Percentiles rank a stretch among this genome's conserved stretches.
Evolutionary conservation across 2,329 filamentous ascomycete species (phyloP).

Genomic region (Microsporum ferrugineum): DNA sequence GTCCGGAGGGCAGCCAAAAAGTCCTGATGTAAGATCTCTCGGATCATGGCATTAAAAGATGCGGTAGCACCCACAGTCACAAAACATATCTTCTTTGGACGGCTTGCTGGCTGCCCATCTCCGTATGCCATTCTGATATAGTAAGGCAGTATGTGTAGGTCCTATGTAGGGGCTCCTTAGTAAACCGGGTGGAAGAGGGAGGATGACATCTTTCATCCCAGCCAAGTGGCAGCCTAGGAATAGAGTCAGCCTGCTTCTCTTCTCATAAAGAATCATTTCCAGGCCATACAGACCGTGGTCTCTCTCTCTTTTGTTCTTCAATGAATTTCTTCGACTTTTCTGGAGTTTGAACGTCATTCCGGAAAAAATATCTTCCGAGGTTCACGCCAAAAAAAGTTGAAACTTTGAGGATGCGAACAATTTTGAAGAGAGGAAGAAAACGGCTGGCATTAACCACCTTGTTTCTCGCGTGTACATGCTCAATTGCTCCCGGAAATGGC

Average conservation of each 20-base stretch:
- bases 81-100: slow-evolving; percentile 48
- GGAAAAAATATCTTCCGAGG: slow-evolving; percentile 5
- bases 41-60: slow-evolving; percentile 61
- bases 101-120: slow-evolving; percentile 10
- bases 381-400: slow-evolving; percentile 1
- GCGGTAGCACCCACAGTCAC: slow-evolving; percentile 90
- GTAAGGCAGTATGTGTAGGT: background rate
- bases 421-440: background rate
- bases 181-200: background rate
- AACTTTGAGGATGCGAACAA: background rate
- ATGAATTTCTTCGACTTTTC: no score
- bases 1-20: slow-evolving; percentile 53
- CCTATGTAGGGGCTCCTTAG: background rate
- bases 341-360: background rate
- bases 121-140: background rate
- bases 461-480: background rate
- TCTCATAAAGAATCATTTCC: background rate
- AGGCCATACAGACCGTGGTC: background rate
- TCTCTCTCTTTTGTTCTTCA: no score
- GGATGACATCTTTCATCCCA: background rate
- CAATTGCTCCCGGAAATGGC: slow-evolving; percentile 26
- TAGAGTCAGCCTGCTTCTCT: background rate
- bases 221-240: background rate
- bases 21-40: slow-evolving; percentile 47
- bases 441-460: background rate